Conservation (phyloP, 306 rosid genomes). For the Macrotyloma uniflorum region DNA sequence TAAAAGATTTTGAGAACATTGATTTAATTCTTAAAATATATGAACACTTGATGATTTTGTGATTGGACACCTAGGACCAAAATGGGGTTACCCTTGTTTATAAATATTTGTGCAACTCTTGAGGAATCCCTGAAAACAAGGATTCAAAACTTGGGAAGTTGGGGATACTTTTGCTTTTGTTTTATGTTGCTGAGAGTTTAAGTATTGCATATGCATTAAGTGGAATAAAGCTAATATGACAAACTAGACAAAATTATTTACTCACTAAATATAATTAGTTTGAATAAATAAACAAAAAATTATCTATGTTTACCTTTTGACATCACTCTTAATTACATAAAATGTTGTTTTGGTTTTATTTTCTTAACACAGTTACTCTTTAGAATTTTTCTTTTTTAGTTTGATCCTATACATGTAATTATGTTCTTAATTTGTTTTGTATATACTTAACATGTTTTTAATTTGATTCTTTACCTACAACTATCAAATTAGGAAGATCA, state of each 20-base stretch:
- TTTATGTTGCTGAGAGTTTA: not conserved
- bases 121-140: slow-evolving; percentile 3
- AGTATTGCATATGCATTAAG: not conserved
- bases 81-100: not conserved
- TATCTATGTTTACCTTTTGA: not conserved
- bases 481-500: no score
- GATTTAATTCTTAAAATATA: not conserved
- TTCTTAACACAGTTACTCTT: no score
- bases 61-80: not conserved
- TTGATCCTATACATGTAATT: no score
- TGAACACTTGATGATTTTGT: not conserved
- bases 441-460: no score
- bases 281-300: not conserved
- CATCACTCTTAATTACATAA: not conserved
- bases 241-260: not conserved
- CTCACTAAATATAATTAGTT: not conserved
- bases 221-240: not conserved
- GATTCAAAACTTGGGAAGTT: not conserved
- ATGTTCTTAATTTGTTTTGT: no score
- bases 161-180: not conserved
- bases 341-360: not conserved
- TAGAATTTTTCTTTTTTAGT: not conserved
- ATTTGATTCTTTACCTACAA: no score
- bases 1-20: not conserved
- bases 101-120: not conserved